phyloP scores from a whole-genome alignment of 2,329 filamentous ascomycete genomes.

The Madurella mycetomatis region DNA sequence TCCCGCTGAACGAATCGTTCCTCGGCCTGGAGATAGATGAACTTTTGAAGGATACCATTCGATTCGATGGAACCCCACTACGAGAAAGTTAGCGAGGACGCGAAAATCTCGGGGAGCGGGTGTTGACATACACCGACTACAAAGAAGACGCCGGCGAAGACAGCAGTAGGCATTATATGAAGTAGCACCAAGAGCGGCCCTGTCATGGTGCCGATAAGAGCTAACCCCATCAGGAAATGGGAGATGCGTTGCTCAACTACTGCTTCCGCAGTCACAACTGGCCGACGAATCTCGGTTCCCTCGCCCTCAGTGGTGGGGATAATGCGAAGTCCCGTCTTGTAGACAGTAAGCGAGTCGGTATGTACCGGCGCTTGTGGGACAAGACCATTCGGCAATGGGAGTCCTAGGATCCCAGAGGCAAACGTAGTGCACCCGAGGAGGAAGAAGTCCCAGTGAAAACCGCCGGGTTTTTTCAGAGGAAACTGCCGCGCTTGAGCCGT shows the following conservation, averaged over 20 bases:
- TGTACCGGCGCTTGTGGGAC: constrained; percentile 50
- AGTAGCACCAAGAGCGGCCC: constrained; percentile 50
- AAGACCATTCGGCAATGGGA: no score
- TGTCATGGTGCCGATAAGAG: constrained; percentile 53
- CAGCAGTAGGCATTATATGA: constrained; percentile 49
- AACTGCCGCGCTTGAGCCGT: background rate
- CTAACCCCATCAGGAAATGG: constrained; percentile 52
- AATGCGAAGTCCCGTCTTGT: constrained; percentile 37
- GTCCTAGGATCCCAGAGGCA: background rate
- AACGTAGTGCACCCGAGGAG: background rate
- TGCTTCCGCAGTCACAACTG: constrained; percentile 39
- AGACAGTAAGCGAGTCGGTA: constrained; percentile 47
- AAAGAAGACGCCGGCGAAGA: constrained; percentile 55
- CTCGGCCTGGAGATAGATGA: constrained; percentile 46
- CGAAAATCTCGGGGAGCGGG: no score
- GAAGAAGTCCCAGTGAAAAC: background rate
- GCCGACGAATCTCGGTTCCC: constrained; percentile 37
- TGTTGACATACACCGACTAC: constrained; percentile 41
- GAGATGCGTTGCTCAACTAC: constrained; percentile 55
- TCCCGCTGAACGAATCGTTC: constrained; percentile 42
- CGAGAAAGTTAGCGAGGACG: no score
- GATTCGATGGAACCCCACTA: constrained; percentile 43
- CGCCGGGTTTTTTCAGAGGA: background rate
- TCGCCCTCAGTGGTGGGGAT: constrained; percentile 36
- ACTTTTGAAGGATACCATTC: constrained; percentile 50